phyloP scores from a whole-genome alignment of 306 rosid species.

The Cicer arietinum region DNA sequence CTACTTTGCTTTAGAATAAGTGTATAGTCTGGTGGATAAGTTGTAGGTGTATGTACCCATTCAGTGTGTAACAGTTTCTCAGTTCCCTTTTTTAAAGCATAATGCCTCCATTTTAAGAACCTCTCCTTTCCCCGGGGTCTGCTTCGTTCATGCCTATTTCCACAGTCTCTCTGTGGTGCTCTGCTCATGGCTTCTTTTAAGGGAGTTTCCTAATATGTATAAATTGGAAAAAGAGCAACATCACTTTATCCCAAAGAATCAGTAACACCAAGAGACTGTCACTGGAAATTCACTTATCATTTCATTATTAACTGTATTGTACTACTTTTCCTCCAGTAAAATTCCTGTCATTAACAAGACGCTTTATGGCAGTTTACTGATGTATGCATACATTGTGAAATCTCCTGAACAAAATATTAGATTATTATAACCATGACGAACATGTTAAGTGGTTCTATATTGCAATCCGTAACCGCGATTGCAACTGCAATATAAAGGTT shows the following conservation, averaged over 20 bases:
- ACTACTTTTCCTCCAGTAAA: slow-evolving; percentile 25
- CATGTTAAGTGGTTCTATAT: not conserved
- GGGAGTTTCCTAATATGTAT: slow-evolving; percentile 31
- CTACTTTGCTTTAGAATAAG: slow-evolving; percentile 17
- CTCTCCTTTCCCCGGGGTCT: slow-evolving; percentile 10
- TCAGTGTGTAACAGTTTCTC: slow-evolving; percentile 34
- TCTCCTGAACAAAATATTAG: slow-evolving; percentile 30
- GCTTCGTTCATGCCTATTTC: not conserved
- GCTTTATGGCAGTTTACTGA: slow-evolving; percentile 2
- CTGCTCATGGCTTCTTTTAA: slow-evolving; percentile 13
- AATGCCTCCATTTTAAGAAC: slow-evolving; percentile 21
- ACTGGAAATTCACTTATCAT: slow-evolving; percentile 20
- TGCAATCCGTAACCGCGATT: no score
- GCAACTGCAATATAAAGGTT: no score
- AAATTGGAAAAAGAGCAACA: slow-evolving; percentile 13
- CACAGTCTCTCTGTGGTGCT: slow-evolving; percentile 1
- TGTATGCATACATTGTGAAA: slow-evolving; percentile 17
- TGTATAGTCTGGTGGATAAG: not conserved
- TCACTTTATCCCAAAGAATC: slow-evolving; percentile 22
- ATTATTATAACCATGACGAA: slow-evolving; percentile 1
- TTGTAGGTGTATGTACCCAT: slow-evolving; percentile 20
- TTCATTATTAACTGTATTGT: slow-evolving; percentile 16
- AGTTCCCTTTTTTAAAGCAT: slow-evolving; percentile 5
- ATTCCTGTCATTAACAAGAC: slow-evolving; percentile 30
- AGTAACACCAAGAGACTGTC: slow-evolving; percentile 23